Evolutionary conservation across 768 basidiomycete species (phyloP).

Genomic region (Mycena haematopus): DNA sequence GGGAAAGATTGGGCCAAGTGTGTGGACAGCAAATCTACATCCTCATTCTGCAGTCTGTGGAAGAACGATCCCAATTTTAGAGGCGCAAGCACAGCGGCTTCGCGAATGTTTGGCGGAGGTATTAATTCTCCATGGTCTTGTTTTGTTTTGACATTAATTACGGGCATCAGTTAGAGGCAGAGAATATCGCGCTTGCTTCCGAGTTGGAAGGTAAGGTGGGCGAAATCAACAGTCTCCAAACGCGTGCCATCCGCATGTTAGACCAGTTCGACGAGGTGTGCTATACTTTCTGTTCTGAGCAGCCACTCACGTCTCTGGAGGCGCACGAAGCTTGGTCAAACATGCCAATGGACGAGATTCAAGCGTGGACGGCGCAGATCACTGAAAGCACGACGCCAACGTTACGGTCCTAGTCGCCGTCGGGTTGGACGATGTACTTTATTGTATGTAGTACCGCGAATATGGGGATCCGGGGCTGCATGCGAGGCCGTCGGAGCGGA

Average conservation of each 20-base stretch:
- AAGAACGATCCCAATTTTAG: slow-evolving; percentile 65
- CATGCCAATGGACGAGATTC: slow-evolving; percentile 70
- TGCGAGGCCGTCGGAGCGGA: too few relatives aligned
- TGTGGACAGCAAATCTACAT: slow-evolving; percentile 70
- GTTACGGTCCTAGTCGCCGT: slow-evolving; percentile 10
- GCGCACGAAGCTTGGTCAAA: slow-evolving; percentile 57
- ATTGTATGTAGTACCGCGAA: background rate
- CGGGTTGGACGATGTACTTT: too few relatives aligned
- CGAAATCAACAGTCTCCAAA: slow-evolving; percentile 53
- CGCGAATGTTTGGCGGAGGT: slow-evolving; percentile 48
- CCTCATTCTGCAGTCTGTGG: slow-evolving; percentile 70
- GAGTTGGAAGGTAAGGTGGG: slow-evolving; percentile 56
- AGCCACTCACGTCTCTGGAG: slow-evolving; percentile 37
- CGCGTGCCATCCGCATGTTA: slow-evolving; percentile 52
- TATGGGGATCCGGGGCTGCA: too few relatives aligned
- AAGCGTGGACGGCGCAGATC: slow-evolving; percentile 60
- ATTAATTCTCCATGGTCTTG: slow-evolving; percentile 9
- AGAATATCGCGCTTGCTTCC: slow-evolving; percentile 44
- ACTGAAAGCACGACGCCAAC: slow-evolving; percentile 45
- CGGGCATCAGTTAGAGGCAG: slow-evolving; percentile 57
- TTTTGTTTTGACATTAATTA: background rate
- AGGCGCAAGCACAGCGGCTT: slow-evolving; percentile 47
- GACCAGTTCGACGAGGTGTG: slow-evolving; percentile 61
- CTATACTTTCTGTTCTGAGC: background rate
- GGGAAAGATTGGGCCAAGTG: slow-evolving; percentile 55